Evolutionary conservation across 768 basidiomycete species (phyloP), one percentile per base, ranked within the genome.

Genomic region (Xanthoconium purpureum): DNA sequence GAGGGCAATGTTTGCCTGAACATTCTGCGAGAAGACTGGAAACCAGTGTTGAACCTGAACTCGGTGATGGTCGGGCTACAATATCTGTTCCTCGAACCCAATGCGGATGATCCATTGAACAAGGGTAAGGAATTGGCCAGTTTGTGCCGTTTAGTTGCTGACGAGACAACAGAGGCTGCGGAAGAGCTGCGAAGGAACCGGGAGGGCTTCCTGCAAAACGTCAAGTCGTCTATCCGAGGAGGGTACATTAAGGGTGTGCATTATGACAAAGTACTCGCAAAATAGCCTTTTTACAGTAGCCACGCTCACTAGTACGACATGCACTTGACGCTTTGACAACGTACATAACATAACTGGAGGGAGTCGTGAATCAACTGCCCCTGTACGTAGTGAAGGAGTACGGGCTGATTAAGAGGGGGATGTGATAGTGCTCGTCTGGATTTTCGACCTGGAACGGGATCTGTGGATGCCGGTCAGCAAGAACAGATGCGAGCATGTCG

Each of bases 11-110:
- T 99, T 45, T 99, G 97, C 78, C 73, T 99, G 65, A 98, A 98
- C 75, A 98, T 98, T 70, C 82, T 98, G 56, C 85, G 97, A 70
- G 97, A 99, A 78, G 97, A 99, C 75, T 99, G 97, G 97, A 99
- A 99, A 69, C 97, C 97, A 6, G 97, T 99, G 4, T 78, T 99
- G 43, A 98, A 98, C 73, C 80, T 99, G 50, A 98, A 94, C 71
- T 92, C 95, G 32, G 93, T 99, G 61, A 96, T 98, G 93, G 92
- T 98, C 57, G 97, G 97, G 36, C 74, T 99, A 54, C 97, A 99
- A 72, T 99, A 98, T 69, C 83, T 99, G 50, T 99, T 99, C 81
- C 79, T 99, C 55, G 97, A 99, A 73, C 97, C 97, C 14, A 99
- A 99, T 66, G 91, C 97, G 38, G 96, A 98, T 65, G 97, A 99